phyloP scores from a whole-genome alignment of 192 early-diverging fungal genomes.

The Bifiguratus adelaidae region DNA sequence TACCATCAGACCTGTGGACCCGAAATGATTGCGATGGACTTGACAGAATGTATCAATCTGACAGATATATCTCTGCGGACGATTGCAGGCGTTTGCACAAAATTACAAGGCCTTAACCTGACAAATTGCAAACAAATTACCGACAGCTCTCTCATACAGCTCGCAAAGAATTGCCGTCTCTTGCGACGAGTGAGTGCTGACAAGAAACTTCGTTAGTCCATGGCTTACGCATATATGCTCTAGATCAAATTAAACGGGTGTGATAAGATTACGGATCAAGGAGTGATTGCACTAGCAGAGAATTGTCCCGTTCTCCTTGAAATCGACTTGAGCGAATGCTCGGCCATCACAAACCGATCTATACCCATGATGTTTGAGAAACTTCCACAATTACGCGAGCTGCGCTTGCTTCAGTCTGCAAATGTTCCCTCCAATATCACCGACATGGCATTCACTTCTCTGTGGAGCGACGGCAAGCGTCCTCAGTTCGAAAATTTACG shows the following conservation, averaged over 20 bases:
- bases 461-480: background rate
- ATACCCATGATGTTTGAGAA: conserved; percentile 28
- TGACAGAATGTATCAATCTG: conserved; percentile 32
- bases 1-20: background rate
- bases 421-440: conserved; percentile 15
- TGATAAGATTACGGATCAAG: conserved; percentile 29
- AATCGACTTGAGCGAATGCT: conserved; percentile 40
- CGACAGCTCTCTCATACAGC: conserved; percentile 24
- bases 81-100: conserved; percentile 31
- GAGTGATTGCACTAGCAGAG: conserved; percentile 29
- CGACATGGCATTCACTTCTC: conserved; percentile 26
- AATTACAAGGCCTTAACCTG: conserved; percentile 42
- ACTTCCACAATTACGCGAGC: conserved; percentile 34
- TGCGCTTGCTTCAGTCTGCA: no score
- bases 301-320: conserved; percentile 40
- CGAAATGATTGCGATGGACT: conserved; percentile 33
- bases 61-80: conserved; percentile 25
- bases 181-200: conserved; percentile 49
- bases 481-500: conserved; percentile 33
- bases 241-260: conserved; percentile 49
- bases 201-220: no score
- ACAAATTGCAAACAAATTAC: conserved; percentile 33
- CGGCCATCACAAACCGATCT: conserved; percentile 28
- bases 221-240: no score
- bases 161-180: conserved; percentile 29